Evolutionary conservation across 768 basidiomycete species (phyloP).

Genomic region (Mycena sanguinolenta): DNA sequence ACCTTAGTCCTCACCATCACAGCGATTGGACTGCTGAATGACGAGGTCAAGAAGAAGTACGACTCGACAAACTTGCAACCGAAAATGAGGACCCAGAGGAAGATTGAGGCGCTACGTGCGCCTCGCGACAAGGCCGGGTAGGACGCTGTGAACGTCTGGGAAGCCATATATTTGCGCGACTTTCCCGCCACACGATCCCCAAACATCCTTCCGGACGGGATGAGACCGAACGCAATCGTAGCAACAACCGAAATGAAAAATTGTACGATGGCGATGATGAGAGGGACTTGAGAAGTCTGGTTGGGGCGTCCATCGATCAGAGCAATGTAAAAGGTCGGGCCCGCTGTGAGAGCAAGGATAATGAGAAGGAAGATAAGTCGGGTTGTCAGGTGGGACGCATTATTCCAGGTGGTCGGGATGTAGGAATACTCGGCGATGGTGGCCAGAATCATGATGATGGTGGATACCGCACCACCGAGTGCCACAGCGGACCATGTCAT

Average conservation of each 20-base stretch:
- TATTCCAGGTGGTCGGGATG: slow-evolving; percentile 99
- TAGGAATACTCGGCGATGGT: slow-evolving; percentile 96
- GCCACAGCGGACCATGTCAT: slow-evolving; percentile 98
- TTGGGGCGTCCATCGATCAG: slow-evolving; percentile 77
- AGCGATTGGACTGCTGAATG: slow-evolving; percentile 95
- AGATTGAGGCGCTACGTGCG: slow-evolving; percentile 86
- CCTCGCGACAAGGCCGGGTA: slow-evolving; percentile 83
- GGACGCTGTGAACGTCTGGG: slow-evolving; percentile 98
- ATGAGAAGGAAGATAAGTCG: slow-evolving; percentile 93
- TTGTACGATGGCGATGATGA: slow-evolving; percentile 94
- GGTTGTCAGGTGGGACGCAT: slow-evolving; percentile 95
- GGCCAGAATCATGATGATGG: slow-evolving; percentile 92
- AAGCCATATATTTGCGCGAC: slow-evolving; percentile 97
- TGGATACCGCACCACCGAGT: slow-evolving; percentile 95
- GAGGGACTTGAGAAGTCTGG: slow-evolving; percentile 73
- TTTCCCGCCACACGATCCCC: slow-evolving; percentile 98
- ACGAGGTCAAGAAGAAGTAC: slow-evolving; percentile 97
- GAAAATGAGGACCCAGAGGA: slow-evolving; percentile 93
- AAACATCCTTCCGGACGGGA: slow-evolving; percentile 98
- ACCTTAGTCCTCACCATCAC: slow-evolving; percentile 98
- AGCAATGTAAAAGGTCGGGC: slow-evolving; percentile 95
- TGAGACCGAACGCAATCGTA: slow-evolving; percentile 85
- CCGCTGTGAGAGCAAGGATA: slow-evolving; percentile 92
- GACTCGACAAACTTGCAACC: slow-evolving; percentile 97
- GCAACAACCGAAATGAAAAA: slow-evolving; percentile 91